A percentile compares a stretch with the other conserved stretches of the same genome.
Evolutionary conservation across 257 asterid genomes (phyloP).

Genomic region (Gardenia jasminoides): DNA sequence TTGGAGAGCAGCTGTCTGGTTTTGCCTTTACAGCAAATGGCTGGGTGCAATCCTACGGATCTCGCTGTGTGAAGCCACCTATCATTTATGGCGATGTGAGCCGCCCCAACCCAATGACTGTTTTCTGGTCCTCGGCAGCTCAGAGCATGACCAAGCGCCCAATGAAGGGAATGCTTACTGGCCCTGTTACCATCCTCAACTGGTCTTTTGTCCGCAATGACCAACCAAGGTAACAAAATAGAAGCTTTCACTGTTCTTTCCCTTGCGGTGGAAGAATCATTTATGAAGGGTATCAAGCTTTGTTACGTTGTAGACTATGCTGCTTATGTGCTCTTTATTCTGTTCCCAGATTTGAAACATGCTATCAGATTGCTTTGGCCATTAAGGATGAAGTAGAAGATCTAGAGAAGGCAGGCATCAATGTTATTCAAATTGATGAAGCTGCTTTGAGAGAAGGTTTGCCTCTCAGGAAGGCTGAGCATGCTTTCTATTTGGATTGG

Average conservation of each 20-base stretch:
- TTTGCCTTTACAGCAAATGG: constrained; percentile 97
- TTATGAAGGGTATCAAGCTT: background rate
- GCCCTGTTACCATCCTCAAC: constrained; percentile 97
- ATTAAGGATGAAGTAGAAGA: constrained; percentile 97
- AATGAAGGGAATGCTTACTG: constrained; percentile 99
- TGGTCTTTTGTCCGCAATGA: constrained; percentile 98
- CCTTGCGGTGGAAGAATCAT: background rate
- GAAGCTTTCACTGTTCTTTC: background rate
- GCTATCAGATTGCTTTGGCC: constrained; percentile 94
- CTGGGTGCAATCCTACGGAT: constrained; percentile 98
- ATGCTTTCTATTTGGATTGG: constrained; percentile 92
- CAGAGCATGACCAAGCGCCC: constrained; percentile 99
- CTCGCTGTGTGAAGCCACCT: constrained; percentile 99
- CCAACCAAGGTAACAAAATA: constrained; percentile 70
- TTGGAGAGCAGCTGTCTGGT: constrained; percentile 96
- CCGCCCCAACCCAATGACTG: constrained; percentile 96
- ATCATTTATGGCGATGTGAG: constrained; percentile 98
- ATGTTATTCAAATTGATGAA: constrained; percentile 90
- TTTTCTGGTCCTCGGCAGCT: constrained; percentile 95
- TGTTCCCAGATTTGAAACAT: constrained; percentile 67
- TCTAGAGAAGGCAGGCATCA: constrained; percentile 90
- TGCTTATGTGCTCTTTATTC: constrained; percentile 11
- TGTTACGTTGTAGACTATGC: background rate
- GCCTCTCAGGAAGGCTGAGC: constrained; percentile 95
- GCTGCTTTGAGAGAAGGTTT: constrained; percentile 96